Evolutionary conservation across 2,329 filamentous ascomycete genomes (phyloP), one percentile per base, ranked within the genome.

Genomic region (Pseudogymnoascus sp.): DNA sequence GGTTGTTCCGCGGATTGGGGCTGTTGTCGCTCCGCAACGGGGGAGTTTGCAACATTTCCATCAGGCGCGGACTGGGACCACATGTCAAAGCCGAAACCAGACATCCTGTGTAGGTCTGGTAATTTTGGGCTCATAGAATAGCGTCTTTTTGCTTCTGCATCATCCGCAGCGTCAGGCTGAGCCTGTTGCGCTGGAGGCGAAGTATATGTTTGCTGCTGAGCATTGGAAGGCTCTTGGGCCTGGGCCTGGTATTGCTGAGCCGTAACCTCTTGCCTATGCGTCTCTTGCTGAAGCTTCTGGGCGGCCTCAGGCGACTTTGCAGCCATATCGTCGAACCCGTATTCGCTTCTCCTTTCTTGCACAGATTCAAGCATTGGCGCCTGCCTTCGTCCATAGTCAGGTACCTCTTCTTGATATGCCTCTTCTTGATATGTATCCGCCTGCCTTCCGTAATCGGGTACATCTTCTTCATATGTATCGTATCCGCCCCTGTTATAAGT

Each of bases 31-130:
- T 62, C 35, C 13, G 44, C 46, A 29, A 65, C n/a, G 1, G 62
- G 11, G 17, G 59, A n/a, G 15, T 60, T 59, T 33, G 62, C 29
- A 19, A 44, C 63, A 29, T 70, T 61, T 17, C 66, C 38, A 23
- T 66, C 66, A 33, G 67, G 29, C 33, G 53, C 56, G 17, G 46
- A 53, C 26, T 53, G 46, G 23, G 79, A 78, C 65, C 87, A 86
- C 46, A 87, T 77, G 64, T 86, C 83, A 44, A 82, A 76, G 1
- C 83, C 83, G 70, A 88, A 88, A 1, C 78, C 78, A 44, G 85
- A 88, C 75, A 87, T 77, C 26, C 84, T 82, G 11, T 78, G 76
- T 3, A 88, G 69, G 65, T 83, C 78, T 9, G 85, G 85, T 17
- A 88, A 76, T 66, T 82, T 80, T 0, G 83, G 84, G 65, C 84